Evolutionary conservation across 1,284 basidiomycete species (phyloP).

Genomic region (Singerocomus inundabilis): DNA sequence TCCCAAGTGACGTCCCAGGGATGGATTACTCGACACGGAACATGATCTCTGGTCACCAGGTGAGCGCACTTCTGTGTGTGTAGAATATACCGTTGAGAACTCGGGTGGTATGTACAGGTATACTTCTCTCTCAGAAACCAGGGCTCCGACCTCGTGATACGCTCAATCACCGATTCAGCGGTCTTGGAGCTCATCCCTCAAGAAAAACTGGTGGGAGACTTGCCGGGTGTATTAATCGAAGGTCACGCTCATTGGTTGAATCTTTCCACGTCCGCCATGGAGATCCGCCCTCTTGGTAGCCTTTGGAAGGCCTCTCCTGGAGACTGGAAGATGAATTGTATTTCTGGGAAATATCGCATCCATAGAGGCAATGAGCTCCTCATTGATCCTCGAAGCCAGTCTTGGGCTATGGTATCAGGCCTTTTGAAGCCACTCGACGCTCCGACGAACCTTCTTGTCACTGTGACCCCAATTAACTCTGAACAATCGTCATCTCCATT

Average conservation of each 20-base stretch:
- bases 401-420: neutral
- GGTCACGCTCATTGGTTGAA: conserved; percentile 42
- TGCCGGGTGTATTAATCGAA: conserved; percentile 36
- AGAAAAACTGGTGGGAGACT: conserved; percentile 34
- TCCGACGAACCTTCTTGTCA: neutral
- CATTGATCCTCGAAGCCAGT: conserved; percentile 6
- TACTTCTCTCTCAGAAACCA: conserved; percentile 23
- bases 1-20: conserved; percentile 34
- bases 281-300: conserved; percentile 35
- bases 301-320: conserved; percentile 22
- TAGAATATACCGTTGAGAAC: neutral
- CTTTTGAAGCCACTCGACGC: neutral
- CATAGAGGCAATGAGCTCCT: conserved; percentile 3
- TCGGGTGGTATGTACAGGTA: conserved; percentile 20
- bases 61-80: neutral
- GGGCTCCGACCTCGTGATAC: neutral
- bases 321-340: conserved; percentile 15
- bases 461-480: neutral
- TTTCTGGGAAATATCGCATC: neutral
- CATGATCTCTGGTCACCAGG: conserved; percentile 20
- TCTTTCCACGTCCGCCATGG: conserved; percentile 26
- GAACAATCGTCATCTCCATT: no score
- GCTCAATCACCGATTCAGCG: neutral
- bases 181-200: conserved; percentile 38
- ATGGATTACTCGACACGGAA: conserved; percentile 37